Base-by-base conservation (phyloP, 371 early-diverging fungal species). In the Coemansia sp. region DNA sequence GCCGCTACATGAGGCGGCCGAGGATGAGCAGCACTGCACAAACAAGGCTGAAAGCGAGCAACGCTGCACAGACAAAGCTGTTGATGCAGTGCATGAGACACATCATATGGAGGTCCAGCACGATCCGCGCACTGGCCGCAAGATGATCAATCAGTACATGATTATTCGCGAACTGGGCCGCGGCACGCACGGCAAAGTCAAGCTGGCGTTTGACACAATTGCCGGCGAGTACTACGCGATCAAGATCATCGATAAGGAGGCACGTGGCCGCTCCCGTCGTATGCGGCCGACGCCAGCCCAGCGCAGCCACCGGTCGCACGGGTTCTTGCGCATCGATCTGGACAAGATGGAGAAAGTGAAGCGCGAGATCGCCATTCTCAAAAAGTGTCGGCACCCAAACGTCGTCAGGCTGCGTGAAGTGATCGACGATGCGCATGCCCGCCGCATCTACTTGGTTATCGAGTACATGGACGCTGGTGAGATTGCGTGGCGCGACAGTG, bases 151-250 rank as follows among this genome's bases (percentile, higher is more conserved):
- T 82, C 84, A 94, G 60, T 98, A 95, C 82, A 88, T 94, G 86
- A 86, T 98, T 13, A 76, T 95, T 11, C 83, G 81, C 64, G 95
- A 95, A 77, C 83, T 98, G n/a, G 98, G 98, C 15, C 84, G 95
- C 58, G 98, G 98, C 19, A 91, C 91, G 9, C 96, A 97, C 68
- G 98, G 97, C 23, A 96, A 95, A 83, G 98, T 98, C 41, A 94
- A 96, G 80, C 83, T 96, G 28, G 90, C 90, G 39, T 83, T 86
- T 24, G 93, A 95, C 71, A 84, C 84, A 19, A 82, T 86, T n/a
- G 90, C 91, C 0, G 87, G 87, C 41, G 88, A 92, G 66, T 83
- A 67, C 52, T 81, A 74, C 28, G 82, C 80, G 29, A 80, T 82
- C 51, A 82, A 82, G 55, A 63, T 82, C 29, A 79, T 82, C 24